phyloP scores from a whole-genome alignment of 1,284 basidiomycete species.

The Cryptococcus amylolentus region DNA sequence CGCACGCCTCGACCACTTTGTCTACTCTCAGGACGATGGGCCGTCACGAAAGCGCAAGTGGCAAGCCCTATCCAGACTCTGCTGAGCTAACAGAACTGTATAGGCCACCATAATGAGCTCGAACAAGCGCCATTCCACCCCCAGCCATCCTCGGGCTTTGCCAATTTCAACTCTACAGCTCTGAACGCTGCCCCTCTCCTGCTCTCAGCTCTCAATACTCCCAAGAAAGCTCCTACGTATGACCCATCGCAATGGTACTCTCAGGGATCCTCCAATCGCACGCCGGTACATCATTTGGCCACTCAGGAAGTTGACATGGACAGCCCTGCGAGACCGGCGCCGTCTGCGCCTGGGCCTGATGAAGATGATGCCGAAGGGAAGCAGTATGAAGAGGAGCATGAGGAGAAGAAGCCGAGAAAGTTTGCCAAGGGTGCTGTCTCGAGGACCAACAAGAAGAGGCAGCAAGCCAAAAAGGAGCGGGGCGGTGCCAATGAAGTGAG shows the following conservation, averaged over 20 bases:
- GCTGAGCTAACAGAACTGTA: background rate
- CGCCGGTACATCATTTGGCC: conserved; percentile 20
- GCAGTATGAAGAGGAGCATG: conserved; percentile 9
- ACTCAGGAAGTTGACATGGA: conserved; percentile 43
- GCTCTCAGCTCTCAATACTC: conserved; percentile 12
- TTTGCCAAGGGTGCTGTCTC: conserved; percentile 64
- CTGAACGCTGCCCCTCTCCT: conserved; percentile 9
- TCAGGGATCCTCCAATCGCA: conserved; percentile 5
- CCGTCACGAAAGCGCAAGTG: conserved; percentile 44
- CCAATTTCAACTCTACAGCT: conserved; percentile 11
- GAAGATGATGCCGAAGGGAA: conserved; percentile 8
- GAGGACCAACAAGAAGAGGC: conserved; percentile 64
- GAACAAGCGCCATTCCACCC: conserved; percentile 12
- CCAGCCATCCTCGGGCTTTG: conserved; percentile 8
- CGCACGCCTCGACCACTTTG: conserved; percentile 28
- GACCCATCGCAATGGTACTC: conserved; percentile 36
- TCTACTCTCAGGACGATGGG: conserved; percentile 31
- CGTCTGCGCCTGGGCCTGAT: background rate
- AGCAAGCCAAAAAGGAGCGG: conserved; percentile 39
- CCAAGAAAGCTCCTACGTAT: conserved; percentile 23
- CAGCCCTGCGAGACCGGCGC: conserved; percentile 22
- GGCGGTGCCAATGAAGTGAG: conserved; percentile 29
- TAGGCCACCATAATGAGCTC: conserved; percentile 42
- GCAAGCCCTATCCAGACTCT: background rate
- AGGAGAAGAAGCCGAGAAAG: conserved; percentile 10